Percentiles rank a stretch among this genome's conserved stretches.
These are phyloP conservation scores for Speleostelium caveatum DNA, from an alignment of 78 protist species.

Conservation along the genomic window DNA sequence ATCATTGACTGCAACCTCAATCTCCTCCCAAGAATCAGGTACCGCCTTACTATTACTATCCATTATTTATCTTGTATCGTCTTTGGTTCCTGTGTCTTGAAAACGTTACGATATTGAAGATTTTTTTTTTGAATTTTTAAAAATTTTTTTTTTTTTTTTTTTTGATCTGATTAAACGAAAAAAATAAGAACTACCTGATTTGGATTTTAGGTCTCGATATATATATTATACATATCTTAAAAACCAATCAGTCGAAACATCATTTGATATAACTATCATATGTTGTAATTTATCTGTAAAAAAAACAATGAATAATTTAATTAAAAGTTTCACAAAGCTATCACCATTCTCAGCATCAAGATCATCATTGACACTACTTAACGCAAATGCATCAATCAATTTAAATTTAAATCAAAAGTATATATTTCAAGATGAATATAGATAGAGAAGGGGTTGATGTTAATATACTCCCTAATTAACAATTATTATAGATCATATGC, in stretches of 20 bases:
- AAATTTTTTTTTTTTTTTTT: background rate
- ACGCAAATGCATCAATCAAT: too few species aligned
- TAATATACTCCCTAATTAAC: too few species aligned
- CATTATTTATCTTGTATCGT: background rate
- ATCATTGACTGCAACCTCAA: background rate
- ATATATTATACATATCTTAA: too few species aligned
- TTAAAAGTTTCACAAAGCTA: background rate
- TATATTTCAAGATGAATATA: too few species aligned
- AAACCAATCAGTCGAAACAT: too few species aligned
- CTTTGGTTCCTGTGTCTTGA: background rate
- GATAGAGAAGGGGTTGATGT: too few species aligned
- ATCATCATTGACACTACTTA: too few species aligned
- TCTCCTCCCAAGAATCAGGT: slow-evolving; percentile 56
- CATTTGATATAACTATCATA: too few species aligned
- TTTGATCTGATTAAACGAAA: background rate
- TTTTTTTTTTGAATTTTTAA: background rate
- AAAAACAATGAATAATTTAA: background rate
- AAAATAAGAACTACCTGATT: background rate
- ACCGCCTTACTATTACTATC: background rate
- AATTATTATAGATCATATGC: too few species aligned
- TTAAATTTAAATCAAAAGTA: too few species aligned
- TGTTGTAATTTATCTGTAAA: background rate
- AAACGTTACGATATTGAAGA: background rate
- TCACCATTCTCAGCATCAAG: background rate
- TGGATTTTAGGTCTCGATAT: too few species aligned